Evolutionary conservation across 306 rosid species (phyloP).

Genomic region (Rosa multiflora): DNA sequence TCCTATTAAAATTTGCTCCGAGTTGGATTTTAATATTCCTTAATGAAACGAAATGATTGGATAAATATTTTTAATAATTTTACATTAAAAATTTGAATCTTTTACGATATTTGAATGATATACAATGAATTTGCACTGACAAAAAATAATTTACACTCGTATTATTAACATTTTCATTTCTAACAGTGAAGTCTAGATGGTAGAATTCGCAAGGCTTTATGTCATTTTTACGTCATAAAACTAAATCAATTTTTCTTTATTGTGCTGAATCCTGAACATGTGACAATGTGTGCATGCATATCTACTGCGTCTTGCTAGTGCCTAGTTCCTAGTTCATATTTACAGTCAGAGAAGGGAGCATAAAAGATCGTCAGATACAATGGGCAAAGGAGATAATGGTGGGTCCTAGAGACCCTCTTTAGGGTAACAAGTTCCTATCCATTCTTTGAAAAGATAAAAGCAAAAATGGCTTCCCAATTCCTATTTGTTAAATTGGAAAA

Average conservation of each 20-base stretch:
- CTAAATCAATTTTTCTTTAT: neutral
- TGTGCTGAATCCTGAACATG: neutral
- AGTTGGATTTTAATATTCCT: neutral
- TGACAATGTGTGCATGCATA: neutral
- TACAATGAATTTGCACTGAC: neutral
- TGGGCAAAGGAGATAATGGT: conserved; percentile 48
- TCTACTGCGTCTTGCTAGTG: neutral
- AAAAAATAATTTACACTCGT: neutral
- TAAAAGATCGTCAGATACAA: neutral
- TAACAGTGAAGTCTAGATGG: neutral
- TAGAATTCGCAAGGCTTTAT: neutral
- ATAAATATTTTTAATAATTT: neutral
- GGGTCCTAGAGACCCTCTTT: conserved; percentile 47
- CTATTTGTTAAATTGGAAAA: neutral
- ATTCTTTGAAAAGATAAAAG: conserved; percentile 26
- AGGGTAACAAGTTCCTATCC: conserved; percentile 21
- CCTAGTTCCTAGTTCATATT: neutral
- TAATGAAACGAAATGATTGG: neutral
- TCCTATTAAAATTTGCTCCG: neutral
- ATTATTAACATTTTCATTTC: neutral
- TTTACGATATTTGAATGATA: neutral
- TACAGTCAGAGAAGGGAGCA: conserved; percentile 40
- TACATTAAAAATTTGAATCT: neutral
- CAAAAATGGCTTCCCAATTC: conserved; percentile 33
- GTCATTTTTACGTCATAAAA: neutral